Conservation (phyloP, 2,329 filamentous ascomycete species). For the Macrophomina pseudophaseolina region DNA sequence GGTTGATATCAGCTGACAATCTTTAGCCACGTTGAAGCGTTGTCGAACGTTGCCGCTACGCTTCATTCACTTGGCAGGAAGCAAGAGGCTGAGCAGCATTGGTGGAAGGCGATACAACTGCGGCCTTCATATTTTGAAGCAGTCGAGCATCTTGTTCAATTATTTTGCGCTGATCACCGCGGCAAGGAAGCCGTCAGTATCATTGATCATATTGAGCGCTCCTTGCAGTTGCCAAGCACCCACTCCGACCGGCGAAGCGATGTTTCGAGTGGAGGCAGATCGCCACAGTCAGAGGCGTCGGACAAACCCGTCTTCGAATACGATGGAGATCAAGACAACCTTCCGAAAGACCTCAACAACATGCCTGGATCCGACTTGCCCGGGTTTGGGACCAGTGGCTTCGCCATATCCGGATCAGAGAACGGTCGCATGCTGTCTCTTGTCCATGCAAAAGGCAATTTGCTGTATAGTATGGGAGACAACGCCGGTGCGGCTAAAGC, state of each 20-base stretch:
- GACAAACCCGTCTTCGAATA: slow-evolving; percentile 64
- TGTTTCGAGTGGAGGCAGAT: slow-evolving; percentile 61
- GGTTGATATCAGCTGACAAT: slow-evolving; percentile 29
- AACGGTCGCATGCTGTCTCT: slow-evolving; percentile 93
- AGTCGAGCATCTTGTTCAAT: slow-evolving; percentile 88
- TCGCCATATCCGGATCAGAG: slow-evolving; percentile 80
- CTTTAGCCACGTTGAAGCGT: slow-evolving; percentile 82
- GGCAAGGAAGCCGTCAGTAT: slow-evolving; percentile 84
- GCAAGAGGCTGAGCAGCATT: slow-evolving; percentile 83
- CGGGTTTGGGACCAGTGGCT: slow-evolving; percentile 79
- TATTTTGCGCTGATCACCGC: slow-evolving; percentile 81
- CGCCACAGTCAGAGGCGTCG: slow-evolving; percentile 61
- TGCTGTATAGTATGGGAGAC: slow-evolving; percentile 89
- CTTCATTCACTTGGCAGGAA: slow-evolving; percentile 81
- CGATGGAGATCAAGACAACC: slow-evolving; percentile 50
- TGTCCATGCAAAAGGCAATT: slow-evolving; percentile 97
- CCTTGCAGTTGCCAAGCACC: slow-evolving; percentile 59
- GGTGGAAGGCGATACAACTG: slow-evolving; percentile 81
- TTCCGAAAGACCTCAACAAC: slow-evolving; percentile 46
- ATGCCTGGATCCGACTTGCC: slow-evolving; percentile 50
- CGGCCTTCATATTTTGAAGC: slow-evolving; percentile 92
- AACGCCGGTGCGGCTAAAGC: slow-evolving; percentile 80
- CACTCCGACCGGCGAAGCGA: slow-evolving; percentile 61
- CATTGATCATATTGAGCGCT: slow-evolving; percentile 82
- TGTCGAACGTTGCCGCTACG: slow-evolving; percentile 90